Evolutionary conservation across 2,329 filamentous ascomycete species (phyloP).

Genomic region (Ceratocystis diversiconidia): DNA sequence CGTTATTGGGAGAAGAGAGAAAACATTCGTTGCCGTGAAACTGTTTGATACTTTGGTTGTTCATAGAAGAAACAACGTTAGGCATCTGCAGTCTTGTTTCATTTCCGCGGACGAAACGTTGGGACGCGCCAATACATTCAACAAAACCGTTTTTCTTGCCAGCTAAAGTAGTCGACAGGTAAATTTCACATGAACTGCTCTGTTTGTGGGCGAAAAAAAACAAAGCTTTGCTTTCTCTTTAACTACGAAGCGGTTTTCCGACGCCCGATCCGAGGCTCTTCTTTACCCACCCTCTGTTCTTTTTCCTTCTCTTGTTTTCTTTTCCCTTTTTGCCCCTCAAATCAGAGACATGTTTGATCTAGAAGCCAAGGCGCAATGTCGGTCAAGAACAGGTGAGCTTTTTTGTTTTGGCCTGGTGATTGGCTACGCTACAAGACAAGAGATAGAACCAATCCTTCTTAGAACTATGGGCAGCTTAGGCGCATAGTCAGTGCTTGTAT

Average conservation of each 20-base stretch:
- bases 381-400: conserved; percentile 3
- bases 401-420: background rate
- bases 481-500: background rate
- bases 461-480: conserved; percentile 4
- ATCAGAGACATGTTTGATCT: background rate
- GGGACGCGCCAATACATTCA: background rate
- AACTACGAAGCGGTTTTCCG: background rate
- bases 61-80: background rate
- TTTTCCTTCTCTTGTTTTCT: background rate
- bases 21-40: background rate
- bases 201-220: too few relatives aligned
- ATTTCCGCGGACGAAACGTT: background rate
- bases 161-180: too few relatives aligned
- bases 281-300: background rate
- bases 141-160: background rate
- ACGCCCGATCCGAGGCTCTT: background rate
- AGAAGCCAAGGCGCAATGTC: conserved; percentile 5
- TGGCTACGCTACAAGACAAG: background rate
- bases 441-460: background rate
- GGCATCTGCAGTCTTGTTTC: conserved; percentile 2
- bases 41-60: background rate
- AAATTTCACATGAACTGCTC: too few relatives aligned
- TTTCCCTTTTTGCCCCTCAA: background rate
- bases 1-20: background rate
- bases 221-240: too few relatives aligned